Evolutionary conservation across 2,329 filamentous ascomycete genomes (phyloP), one percentile per base, ranked within the genome.

Genomic region (Arthrobotrys sinensis): DNA sequence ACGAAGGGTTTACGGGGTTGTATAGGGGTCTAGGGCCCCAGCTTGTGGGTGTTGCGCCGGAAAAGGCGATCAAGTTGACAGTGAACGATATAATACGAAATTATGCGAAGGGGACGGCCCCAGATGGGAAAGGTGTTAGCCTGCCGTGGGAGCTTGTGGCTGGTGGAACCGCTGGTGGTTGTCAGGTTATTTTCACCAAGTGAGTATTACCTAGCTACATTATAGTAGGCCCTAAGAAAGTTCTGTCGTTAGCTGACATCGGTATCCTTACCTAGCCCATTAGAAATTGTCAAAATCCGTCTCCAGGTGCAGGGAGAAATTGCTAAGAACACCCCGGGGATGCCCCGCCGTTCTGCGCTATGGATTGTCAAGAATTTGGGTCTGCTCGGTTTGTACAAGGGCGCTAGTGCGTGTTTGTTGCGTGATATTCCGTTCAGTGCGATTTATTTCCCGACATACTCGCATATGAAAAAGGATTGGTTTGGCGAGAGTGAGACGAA

Each of bases 221-320:
- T 19, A 14, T 24, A 34, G 14, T 16, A n/a, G 16, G 3, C 3
- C 34, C 38, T 60, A 53, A 36, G 24, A 7, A 19, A n/a, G 6
- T 4, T 12, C 21, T n/a, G 19, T 10, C 32, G 12, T 55, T 53
- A 52, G 24, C 57, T 67, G 19, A 53, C 16, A n/a, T 11, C 21
- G 40, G 11, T 50, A 43, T 8, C 28, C 40, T 16, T 50, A 38
- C 34, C 94, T 81, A 99, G 98, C 85, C 96, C 96, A 28, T 90
- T 99, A 16, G 96, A 99, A 85, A 99, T 99, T 83, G 96, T 99
- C 87, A 99, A 99, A 88, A 99, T 99, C 84, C 92, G 96, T 81
- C 90, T 99, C 66, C 96, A 99, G 85, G 92, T 99, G 24, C 96
- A 99, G 86, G 96, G 96, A 76, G 96, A 99, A 85, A 91, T 97